Evolutionary conservation across 352 stramenopile genomes (phyloP).

Genomic region (Phytophthora foliorum): DNA sequence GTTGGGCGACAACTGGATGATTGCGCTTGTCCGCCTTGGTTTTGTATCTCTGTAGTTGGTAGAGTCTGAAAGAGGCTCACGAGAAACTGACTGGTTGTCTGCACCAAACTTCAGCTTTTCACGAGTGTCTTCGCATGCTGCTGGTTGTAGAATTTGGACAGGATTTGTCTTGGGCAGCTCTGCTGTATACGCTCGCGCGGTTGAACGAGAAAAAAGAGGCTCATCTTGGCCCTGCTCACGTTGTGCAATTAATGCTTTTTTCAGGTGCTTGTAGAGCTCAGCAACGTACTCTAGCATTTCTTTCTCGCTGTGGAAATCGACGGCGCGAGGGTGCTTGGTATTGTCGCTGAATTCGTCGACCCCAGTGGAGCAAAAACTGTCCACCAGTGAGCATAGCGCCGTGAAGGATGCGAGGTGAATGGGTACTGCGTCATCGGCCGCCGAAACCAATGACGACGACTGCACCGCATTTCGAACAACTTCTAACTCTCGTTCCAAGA

Average conservation of each 20-base stretch:
- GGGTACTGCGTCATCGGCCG: neutral
- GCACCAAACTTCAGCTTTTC: neutral
- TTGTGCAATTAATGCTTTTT: constrained; percentile 17
- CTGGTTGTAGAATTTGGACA: neutral
- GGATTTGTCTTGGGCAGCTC: neutral
- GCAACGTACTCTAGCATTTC: constrained; percentile 46
- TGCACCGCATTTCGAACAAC: constrained; percentile 5
- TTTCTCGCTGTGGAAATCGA: constrained; percentile 42
- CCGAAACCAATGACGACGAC: neutral
- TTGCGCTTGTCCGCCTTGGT: neutral
- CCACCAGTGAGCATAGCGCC: constrained; percentile 59
- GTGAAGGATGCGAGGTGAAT: constrained; percentile 48
- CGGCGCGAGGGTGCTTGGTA: constrained; percentile 32
- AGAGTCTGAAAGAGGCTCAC: neutral
- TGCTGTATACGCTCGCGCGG: neutral
- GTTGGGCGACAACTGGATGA: constrained; percentile 16
- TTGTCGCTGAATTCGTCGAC: neutral
- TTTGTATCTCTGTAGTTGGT: neutral
- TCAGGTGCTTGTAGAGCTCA: constrained; percentile 46
- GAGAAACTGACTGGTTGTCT: neutral
- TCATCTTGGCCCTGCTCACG: neutral
- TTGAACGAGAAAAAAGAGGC: neutral
- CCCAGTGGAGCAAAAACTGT: constrained; percentile 17
- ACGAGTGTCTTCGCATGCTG: neutral
- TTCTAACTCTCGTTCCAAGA: constrained; percentile 46